Base-by-base conservation (phyloP, 345 rosid species). In the Brassica incana region DNA sequence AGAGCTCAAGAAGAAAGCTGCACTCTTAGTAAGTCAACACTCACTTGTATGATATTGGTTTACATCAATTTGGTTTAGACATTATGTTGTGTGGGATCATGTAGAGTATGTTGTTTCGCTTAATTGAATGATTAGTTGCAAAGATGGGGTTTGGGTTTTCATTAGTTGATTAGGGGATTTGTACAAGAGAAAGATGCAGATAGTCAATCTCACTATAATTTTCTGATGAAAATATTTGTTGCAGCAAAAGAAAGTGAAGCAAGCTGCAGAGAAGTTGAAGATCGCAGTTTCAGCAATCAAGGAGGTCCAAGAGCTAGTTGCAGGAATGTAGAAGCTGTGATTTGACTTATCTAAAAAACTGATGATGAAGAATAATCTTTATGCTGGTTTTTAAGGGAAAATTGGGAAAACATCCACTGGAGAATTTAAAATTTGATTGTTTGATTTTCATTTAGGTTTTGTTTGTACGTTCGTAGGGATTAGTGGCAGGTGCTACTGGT, bases 171-270 rank as follows among this genome's bases (percentile, higher is more conserved):
- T 11, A 75, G 2, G 20, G 14, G 20, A 36, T 36, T 59, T 5
- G 67, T 58, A 40, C 20, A 36, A 36, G 56, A 43, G 50, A 43
- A 43, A 43, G 50, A 43, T 43, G 50, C 50, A 10, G 50, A 43
- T 43, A 43, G 45, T 8, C 45, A 38, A 38, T 38, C 14, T 43
- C 50, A 43, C 4, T 43, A 10, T 43, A 10, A 43, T 43, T 40
- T 43, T 43, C 50, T 3, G 50, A 43, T 10, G 50, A 43, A 43
- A 43, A 10, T 10, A 43, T 43, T 43, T 43, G 14, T 43, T 43
- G 50, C 50, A 43, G 83, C 16, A 72, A 76, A 75, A 45, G 74
- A 81, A 76, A 16, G 80, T 76, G 77, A 81, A 76, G 77, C 80
- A 71, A 25, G 83, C 80, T 23, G 73, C 73, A 59, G 80, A 74